Base-by-base conservation (phyloP, 2,329 filamentous ascomycete genomes). In the Colletotrichum somersetense region DNA sequence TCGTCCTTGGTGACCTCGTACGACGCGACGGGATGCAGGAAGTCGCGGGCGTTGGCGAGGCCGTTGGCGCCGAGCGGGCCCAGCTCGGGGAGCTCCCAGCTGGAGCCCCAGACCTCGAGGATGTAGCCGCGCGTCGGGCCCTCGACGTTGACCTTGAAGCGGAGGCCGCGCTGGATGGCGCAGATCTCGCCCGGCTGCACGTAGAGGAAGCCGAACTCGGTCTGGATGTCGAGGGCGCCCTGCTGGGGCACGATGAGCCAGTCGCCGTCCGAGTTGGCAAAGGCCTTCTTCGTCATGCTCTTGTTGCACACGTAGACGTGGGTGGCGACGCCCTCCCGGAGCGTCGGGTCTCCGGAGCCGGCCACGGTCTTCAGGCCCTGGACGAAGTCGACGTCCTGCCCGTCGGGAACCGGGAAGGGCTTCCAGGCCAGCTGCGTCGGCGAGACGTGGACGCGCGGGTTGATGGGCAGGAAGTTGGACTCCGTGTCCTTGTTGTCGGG, bases 181-280 rank as follows among this genome's bases (percentile, higher is more conserved):
- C 85, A 87, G 42, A 93, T 88, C 78, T 93, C 91, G n/a, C 90
- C 90, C 0, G 90, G 91, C 5, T 90, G 88, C 6, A 92, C 89
- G 62, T 90, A 85, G 0, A 92, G 78, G 35, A 85, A 85, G 5
- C 91, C 91, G 20, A 92, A 85, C 77, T 93, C 91, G 2, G 91
- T 93, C 77, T 91, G 90, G 57, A 93, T 90, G 74, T 92, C 88
- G 2, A 93, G 83, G 0, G 87, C 83, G 16, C 91, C 91, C 74
- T 90, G 86, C 72, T 93, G 91, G 0, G 88, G 89, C 3, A 92
- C 85, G 58, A 93, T 90, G 64, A 92, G 81, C 72, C 91, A 87
- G 77, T 93, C 91, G 20, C 91, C 91, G 72, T 93, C 91, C 1
- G 89, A 88, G 75, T 87, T 87, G 75, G 82, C 85, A 67, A 87